phyloP scores from a whole-genome alignment of 192 early-diverging fungal species.

The Podila epicladia region DNA sequence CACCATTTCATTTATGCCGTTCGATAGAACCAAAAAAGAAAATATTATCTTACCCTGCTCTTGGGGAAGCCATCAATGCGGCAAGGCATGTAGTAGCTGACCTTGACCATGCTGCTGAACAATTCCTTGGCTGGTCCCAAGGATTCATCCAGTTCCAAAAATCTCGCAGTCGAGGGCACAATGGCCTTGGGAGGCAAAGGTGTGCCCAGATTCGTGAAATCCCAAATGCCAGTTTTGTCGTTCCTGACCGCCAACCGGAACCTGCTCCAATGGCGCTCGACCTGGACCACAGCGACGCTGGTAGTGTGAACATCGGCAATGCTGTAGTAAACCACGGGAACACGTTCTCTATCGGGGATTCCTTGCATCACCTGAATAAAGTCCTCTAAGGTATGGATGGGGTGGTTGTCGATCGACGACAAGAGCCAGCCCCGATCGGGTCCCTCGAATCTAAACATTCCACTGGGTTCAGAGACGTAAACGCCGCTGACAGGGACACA shows the following conservation, averaged over 20 bases:
- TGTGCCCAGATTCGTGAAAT: constrained; percentile 71
- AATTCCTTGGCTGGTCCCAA: constrained; percentile 70
- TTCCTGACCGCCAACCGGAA: constrained; percentile 80
- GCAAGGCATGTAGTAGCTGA: constrained; percentile 78
- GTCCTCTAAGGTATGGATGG: constrained; percentile 77
- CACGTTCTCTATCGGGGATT: constrained; percentile 80
- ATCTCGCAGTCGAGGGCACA: constrained; percentile 69
- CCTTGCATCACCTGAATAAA: constrained; percentile 78
- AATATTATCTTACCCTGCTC: constrained; percentile 55
- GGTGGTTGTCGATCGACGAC: constrained; percentile 73
- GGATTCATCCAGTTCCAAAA: constrained; percentile 71
- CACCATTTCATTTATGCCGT: too few relatives aligned
- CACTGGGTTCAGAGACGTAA: constrained; percentile 72
- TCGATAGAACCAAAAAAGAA: neutral
- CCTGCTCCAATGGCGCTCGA: constrained; percentile 79
- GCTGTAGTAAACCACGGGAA: constrained; percentile 81
- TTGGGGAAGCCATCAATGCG: constrained; percentile 79
- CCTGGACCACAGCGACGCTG: constrained; percentile 70
- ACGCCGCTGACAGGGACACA: constrained; percentile 81
- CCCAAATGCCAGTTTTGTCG: constrained; percentile 79
- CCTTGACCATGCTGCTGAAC: constrained; percentile 76
- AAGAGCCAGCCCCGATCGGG: constrained; percentile 81
- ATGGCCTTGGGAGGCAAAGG: constrained; percentile 68
- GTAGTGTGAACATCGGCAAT: constrained; percentile 84
- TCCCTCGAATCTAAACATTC: constrained; percentile 79